Evolutionary conservation across 2,329 filamentous ascomycete species (phyloP).

Genomic region (Aotearoamyces nothofagi): DNA sequence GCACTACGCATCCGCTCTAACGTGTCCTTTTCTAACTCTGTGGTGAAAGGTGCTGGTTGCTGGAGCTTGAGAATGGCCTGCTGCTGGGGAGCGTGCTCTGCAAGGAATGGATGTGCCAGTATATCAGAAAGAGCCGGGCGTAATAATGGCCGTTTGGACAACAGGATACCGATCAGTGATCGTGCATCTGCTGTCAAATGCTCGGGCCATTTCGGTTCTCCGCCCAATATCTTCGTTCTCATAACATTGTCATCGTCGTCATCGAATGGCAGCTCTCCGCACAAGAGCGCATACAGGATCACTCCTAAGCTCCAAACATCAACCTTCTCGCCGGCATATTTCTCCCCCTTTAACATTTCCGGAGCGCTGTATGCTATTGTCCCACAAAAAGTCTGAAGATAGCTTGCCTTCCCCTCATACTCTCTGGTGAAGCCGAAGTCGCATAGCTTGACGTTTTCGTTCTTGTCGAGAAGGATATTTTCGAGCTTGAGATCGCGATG

Average conservation of each 20-base stretch:
- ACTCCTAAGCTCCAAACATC: conserved; percentile 90
- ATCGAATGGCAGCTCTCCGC: conserved; percentile 83
- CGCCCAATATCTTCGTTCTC: conserved; percentile 67
- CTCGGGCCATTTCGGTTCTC: conserved; percentile 76
- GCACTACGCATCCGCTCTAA: conserved; percentile 85
- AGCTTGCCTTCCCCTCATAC: conserved; percentile 88
- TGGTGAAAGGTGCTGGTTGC: conserved; percentile 70
- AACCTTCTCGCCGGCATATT: conserved; percentile 94
- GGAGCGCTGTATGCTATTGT: conserved; percentile 96
- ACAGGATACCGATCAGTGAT: conserved; percentile 59
- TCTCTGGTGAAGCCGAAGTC: conserved; percentile 98
- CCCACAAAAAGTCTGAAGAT: conserved; percentile 93
- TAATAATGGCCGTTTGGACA: conserved; percentile 80
- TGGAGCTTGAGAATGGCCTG: conserved; percentile 77
- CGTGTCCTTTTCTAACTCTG: conserved; percentile 76
- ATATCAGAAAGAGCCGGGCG: conserved; percentile 76
- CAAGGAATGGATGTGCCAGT: conserved; percentile 71
- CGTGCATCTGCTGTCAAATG: conserved; percentile 65
- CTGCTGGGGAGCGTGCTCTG: conserved; percentile 75
- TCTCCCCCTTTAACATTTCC: conserved; percentile 97
- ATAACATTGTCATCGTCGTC: conserved; percentile 87
- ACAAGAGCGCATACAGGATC: conserved; percentile 69
- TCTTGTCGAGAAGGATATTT: conserved; percentile 88
- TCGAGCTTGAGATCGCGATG: conserved; percentile 95
- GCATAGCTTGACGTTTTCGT: conserved; percentile 93